These are phyloP conservation scores for Royoungia palumana DNA, from an alignment of 768 basidiomycete genomes.

Conservation along the genomic window DNA sequence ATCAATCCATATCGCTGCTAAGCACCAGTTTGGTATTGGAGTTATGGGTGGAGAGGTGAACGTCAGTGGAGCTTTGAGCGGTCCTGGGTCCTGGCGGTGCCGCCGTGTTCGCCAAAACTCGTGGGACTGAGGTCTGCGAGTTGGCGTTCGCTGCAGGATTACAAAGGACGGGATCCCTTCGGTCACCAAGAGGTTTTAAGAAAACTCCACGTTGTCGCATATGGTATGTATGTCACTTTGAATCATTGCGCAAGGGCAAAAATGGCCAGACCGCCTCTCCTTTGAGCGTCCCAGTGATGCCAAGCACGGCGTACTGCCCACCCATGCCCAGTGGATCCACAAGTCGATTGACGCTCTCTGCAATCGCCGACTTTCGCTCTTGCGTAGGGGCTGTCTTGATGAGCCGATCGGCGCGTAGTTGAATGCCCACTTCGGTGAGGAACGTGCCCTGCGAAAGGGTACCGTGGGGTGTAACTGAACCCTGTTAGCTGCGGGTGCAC, in stretches of 20 bases:
- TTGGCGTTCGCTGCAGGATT: too few relatives aligned
- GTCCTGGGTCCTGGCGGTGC: too few relatives aligned
- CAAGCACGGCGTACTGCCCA: slow-evolving; percentile 78
- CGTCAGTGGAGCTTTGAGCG: too few relatives aligned
- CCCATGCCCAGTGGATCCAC: slow-evolving; percentile 86
- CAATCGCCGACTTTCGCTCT: slow-evolving; percentile 52
- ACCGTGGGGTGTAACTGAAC: slow-evolving; percentile 49
- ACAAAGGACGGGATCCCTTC: too few relatives aligned
- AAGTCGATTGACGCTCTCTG: slow-evolving; percentile 62
- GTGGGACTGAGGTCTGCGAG: too few relatives aligned
- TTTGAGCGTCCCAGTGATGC: slow-evolving; percentile 32
- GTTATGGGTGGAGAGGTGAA: too few relatives aligned
- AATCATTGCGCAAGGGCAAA: slow-evolving; percentile 3
- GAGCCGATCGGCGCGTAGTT: slow-evolving; percentile 61
- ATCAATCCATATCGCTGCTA: too few relatives aligned
- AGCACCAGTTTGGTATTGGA: too few relatives aligned
- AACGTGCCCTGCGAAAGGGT: slow-evolving; percentile 76
- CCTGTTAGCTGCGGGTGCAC: slow-evolving; percentile 3
- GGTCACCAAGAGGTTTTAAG: too few relatives aligned
- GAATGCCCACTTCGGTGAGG: slow-evolving; percentile 73
- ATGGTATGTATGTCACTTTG: too few relatives aligned
- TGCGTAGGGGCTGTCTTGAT: slow-evolving; percentile 46
- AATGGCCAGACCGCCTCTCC: slow-evolving; percentile 32
- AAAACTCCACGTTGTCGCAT: too few relatives aligned
- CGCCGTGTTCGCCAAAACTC: too few relatives aligned